Evolutionary conservation across 768 basidiomycete genomes (phyloP).

Genomic region (Paxillus rubicundulus): DNA sequence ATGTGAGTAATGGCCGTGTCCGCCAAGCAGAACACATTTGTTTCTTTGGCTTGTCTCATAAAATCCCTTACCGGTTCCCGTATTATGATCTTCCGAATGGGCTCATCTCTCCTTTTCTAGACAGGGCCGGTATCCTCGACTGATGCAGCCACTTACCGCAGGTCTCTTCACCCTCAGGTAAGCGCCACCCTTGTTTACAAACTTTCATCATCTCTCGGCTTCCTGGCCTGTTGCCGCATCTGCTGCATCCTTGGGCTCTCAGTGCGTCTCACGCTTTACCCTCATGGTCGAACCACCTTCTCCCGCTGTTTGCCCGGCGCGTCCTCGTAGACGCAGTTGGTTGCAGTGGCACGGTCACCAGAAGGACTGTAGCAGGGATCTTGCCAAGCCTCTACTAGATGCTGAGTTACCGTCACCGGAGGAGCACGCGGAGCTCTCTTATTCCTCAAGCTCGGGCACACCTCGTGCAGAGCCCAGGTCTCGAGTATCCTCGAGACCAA

Average conservation of each 20-base stretch:
- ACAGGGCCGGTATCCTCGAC: conserved; percentile 12
- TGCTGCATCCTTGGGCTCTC: not conserved
- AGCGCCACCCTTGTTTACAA: conserved; percentile 19
- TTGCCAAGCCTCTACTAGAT: conserved; percentile 11
- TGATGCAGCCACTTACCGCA: conserved; percentile 30
- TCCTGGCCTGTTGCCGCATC: not conserved
- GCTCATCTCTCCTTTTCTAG: conserved; percentile 26
- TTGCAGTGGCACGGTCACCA: conserved; percentile 25
- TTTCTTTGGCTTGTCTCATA: conserved; percentile 1
- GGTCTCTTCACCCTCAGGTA: conserved; percentile 30
- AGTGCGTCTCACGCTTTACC: conserved; percentile 7
- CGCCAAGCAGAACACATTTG: conserved; percentile 20
- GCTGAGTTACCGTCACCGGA: conserved; percentile 14
- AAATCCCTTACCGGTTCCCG: not conserved
- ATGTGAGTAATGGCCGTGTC: conserved; percentile 26
- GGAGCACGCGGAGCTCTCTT: conserved; percentile 10
- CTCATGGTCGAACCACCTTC: conserved; percentile 23
- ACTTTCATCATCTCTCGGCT: conserved; percentile 10
- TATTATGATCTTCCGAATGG: conserved; percentile 12
- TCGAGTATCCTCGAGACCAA: conserved; percentile 16
- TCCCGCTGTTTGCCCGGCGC: conserved; percentile 3
- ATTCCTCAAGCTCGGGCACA: not conserved
- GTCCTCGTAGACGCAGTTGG: conserved; percentile 27
- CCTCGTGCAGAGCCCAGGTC: conserved; percentile 2
- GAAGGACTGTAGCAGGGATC: conserved; percentile 20